These are phyloP conservation scores for Monilinia fructigena DNA, from an alignment of 2,329 filamentous ascomycete species.

Conservation along the genomic window DNA sequence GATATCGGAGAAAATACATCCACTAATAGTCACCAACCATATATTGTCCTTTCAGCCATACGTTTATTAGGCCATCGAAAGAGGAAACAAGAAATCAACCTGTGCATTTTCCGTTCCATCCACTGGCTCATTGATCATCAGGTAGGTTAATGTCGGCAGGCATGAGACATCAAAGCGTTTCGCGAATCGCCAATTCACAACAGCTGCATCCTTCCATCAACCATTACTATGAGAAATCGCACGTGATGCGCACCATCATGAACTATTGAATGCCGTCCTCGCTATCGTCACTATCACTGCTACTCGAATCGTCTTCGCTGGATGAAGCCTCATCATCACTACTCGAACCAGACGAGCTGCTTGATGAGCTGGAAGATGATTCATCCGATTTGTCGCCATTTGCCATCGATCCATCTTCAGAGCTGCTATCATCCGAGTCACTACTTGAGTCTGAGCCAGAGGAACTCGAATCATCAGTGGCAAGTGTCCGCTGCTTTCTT, in stretches of 20 bases:
- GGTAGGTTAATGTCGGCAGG: background rate
- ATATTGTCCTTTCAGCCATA: background rate
- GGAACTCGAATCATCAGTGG: constrained; percentile 33
- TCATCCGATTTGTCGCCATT: constrained; percentile 20
- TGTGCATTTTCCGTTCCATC: background rate
- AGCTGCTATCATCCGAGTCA: constrained; percentile 30
- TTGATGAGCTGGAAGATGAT: constrained; percentile 31
- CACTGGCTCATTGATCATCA: background rate
- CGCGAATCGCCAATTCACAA: background rate
- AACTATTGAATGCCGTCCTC: constrained; percentile 3
- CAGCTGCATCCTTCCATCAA: too few species aligned
- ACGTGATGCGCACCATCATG: background rate
- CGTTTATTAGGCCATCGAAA: background rate
- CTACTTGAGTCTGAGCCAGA: constrained; percentile 26
- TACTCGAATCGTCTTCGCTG: constrained; percentile 16
- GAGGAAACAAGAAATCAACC: background rate
- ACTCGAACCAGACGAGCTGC: constrained; percentile 29
- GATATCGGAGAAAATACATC: background rate
- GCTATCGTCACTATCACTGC: constrained; percentile 20
- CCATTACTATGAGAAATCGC: background rate
- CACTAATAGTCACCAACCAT: constrained; percentile 5
- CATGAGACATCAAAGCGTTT: background rate
- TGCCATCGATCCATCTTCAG: constrained; percentile 29
- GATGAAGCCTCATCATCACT: constrained; percentile 20
- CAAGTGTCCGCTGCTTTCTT: constrained; percentile 46